These are phyloP conservation scores for Colletotrichum endophyticum DNA, from an alignment of 2,329 filamentous ascomycete species.

Conservation along the genomic window DNA sequence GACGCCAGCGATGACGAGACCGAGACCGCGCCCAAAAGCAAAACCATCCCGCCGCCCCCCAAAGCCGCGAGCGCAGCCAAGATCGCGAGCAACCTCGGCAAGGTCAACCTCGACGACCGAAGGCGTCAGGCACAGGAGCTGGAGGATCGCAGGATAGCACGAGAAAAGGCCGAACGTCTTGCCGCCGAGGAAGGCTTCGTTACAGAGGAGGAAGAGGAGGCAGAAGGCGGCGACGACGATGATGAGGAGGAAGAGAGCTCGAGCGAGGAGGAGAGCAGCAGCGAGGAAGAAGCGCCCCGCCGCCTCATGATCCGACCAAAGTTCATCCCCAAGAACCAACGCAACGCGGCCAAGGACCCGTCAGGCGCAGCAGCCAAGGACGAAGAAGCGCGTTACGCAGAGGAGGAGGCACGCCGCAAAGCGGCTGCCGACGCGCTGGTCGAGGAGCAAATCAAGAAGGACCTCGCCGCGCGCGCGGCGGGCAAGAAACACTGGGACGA, in stretches of 20 bases:
- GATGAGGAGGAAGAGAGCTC: slow-evolving; percentile 32
- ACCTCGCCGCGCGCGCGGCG: slow-evolving; percentile 74
- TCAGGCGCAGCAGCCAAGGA: slow-evolving; percentile 31
- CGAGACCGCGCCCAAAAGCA: slow-evolving; percentile 31
- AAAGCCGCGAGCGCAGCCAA: slow-evolving; percentile 62
- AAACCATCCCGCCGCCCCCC: slow-evolving; percentile 54
- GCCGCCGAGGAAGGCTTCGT: slow-evolving; percentile 68
- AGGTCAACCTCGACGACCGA: slow-evolving; percentile 56
- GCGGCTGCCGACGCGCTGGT: slow-evolving; percentile 80
- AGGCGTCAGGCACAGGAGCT: slow-evolving; percentile 50
- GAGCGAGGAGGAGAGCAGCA: slow-evolving; percentile 49
- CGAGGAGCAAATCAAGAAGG: slow-evolving; percentile 86
- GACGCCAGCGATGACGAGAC: slow-evolving; percentile 48
- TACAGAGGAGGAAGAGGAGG: slow-evolving; percentile 58
- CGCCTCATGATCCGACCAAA: slow-evolving; percentile 66
- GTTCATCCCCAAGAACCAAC: slow-evolving; percentile 65
- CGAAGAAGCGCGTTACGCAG: slow-evolving; percentile 44
- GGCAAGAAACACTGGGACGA: slow-evolving; percentile 90
- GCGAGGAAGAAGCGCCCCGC: slow-evolving; percentile 63
- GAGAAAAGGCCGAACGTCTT: slow-evolving; percentile 53
- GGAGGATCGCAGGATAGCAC: slow-evolving; percentile 51
- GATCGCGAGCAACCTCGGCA: slow-evolving; percentile 58
- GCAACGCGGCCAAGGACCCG: slow-evolving; percentile 37
- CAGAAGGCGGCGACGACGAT: slow-evolving; percentile 44
- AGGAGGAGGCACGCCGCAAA: slow-evolving; percentile 69